Conservation (phyloP, 1,139 yeast species). For the Suhomyces taliae region DNA sequence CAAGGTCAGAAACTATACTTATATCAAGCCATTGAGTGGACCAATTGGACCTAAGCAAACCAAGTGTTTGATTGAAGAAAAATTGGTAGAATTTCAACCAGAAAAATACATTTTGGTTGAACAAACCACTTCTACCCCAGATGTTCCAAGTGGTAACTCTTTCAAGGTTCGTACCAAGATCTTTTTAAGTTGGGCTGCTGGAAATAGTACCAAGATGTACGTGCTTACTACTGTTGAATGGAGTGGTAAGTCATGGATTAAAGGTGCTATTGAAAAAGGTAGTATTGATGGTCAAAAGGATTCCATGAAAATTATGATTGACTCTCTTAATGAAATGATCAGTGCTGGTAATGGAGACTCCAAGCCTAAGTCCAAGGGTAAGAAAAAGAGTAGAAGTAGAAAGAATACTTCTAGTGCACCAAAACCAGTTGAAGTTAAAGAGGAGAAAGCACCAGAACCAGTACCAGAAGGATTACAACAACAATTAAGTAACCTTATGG, state of each 20-base stretch:
- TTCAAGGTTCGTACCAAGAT: conserved; percentile 73
- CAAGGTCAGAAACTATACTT: conserved; percentile 60
- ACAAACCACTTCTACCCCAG: conserved; percentile 80
- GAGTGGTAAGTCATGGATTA: conserved; percentile 93
- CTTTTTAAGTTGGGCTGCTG: conserved; percentile 73
- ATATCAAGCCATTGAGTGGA: conserved; percentile 76
- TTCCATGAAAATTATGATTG: conserved; percentile 57
- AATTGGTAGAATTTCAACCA: conserved; percentile 61
- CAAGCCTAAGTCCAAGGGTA: conserved; percentile 17
- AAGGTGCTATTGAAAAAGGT: conserved; percentile 89
- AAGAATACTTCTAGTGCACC: conserved; percentile 18
- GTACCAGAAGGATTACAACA: conserved; percentile 13
- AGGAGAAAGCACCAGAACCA: conserved; percentile 13
- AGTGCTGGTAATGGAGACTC: conserved; percentile 11
- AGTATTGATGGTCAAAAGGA: conserved; percentile 87
- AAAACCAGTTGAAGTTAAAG: conserved; percentile 10
- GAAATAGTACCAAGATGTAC: conserved; percentile 62
- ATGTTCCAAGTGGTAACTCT: conserved; percentile 89
- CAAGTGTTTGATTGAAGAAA: conserved; percentile 74
- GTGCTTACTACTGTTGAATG: conserved; percentile 75
- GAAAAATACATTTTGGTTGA: conserved; percentile 57
- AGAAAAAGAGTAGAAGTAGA: conserved; percentile 26
- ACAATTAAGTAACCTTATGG: conserved; percentile 27
- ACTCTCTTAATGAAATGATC: conserved; percentile 55
- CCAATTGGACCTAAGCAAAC: conserved; percentile 97